Conservation (phyloP, 2,329 filamentous ascomycete genomes). For the Nannizzia gypsea region DNA sequence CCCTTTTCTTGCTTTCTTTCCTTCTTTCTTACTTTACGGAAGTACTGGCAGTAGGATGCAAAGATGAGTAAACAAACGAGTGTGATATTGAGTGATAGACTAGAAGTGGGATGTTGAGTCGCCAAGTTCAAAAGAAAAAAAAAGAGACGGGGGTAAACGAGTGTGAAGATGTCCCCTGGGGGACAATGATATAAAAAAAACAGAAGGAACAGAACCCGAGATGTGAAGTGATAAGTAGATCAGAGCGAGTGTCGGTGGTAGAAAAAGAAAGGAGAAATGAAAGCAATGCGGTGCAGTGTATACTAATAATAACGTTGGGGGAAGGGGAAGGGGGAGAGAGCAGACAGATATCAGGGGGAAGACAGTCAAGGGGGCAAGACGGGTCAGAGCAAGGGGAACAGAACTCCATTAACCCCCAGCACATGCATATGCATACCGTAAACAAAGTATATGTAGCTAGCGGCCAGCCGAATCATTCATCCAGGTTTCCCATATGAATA, state of each 20-base stretch:
- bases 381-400: background rate
- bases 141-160: background rate
- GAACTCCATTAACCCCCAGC: background rate
- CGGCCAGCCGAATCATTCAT: slow-evolving; percentile 4
- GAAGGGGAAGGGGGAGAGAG: background rate
- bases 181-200: background rate
- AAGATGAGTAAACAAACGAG: background rate
- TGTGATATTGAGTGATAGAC: background rate
- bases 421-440: slow-evolving; percentile 4
- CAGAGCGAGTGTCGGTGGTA: background rate
- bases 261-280: background rate
- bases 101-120: background rate
- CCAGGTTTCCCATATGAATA: background rate
- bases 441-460: background rate
- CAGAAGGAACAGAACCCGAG: background rate
- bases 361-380: no score
- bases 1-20: no score
- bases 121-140: background rate
- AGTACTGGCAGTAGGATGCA: no score
- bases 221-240: background rate
- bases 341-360: no score
- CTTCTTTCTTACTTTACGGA: no score
- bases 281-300: background rate
- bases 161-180: background rate
- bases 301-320: background rate